These are phyloP conservation scores for Ophiostoma australiae DNA, from an alignment of 2,329 filamentous ascomycete genomes.

Conservation along the genomic window DNA sequence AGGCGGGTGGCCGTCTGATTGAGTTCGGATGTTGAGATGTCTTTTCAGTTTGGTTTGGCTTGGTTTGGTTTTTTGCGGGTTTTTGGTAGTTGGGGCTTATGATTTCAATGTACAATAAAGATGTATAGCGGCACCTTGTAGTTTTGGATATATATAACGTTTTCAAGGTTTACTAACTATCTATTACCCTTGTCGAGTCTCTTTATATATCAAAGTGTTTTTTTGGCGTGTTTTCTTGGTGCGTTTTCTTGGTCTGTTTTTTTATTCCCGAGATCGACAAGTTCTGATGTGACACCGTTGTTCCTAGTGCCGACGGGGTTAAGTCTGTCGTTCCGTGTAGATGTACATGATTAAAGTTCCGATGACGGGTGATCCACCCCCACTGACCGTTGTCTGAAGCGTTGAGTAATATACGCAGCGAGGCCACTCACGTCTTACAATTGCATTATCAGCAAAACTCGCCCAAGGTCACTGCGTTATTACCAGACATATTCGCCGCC, in stretches of 20 bases:
- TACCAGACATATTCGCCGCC: background rate
- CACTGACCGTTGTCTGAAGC: background rate
- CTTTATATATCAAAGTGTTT: background rate
- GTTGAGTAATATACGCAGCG: background rate
- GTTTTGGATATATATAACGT: background rate
- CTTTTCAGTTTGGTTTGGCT: background rate
- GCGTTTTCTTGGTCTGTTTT: too few species aligned
- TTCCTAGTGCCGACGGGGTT: conserved; percentile 2
- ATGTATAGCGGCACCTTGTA: background rate
- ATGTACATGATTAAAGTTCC: background rate
- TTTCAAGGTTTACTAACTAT: background rate
- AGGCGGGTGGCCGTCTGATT: conserved; percentile 17
- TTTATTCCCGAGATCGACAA: background rate
- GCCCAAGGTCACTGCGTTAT: too few species aligned
- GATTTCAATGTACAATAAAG: background rate
- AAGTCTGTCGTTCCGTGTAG: background rate
- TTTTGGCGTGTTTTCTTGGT: too few species aligned
- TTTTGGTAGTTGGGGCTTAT: background rate
- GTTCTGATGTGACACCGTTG: background rate
- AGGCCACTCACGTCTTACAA: background rate
- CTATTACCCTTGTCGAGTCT: background rate
- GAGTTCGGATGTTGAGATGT: background rate
- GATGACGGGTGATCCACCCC: conserved; percentile 15
- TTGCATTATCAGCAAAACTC: background rate
- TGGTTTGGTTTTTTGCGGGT: background rate